phyloP scores from a whole-genome alignment of 257 asterid species.

The Ballota nigra region DNA sequence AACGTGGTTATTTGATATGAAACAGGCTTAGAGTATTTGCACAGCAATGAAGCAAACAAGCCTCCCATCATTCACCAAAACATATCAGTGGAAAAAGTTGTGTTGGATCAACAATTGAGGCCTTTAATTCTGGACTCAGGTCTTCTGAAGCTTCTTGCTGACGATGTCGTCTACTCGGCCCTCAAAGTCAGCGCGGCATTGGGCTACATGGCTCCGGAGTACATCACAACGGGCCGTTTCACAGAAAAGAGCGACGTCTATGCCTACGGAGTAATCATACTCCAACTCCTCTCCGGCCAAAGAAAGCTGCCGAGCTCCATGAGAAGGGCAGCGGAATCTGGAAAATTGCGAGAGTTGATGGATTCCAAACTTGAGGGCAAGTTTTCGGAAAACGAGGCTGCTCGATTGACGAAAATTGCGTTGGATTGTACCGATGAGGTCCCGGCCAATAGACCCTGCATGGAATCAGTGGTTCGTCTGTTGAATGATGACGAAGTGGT shows the following conservation, averaged over 20 bases:
- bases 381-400: slow-evolving; percentile 48
- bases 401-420: slow-evolving; percentile 52
- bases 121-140: slow-evolving; percentile 84
- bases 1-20: not conserved
- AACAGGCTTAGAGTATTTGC: slow-evolving; percentile 77
- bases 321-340: slow-evolving; percentile 68
- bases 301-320: slow-evolving; percentile 44
- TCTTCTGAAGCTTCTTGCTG: slow-evolving; percentile 81
- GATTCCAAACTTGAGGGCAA: slow-evolving; percentile 57
- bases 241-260: slow-evolving; percentile 96
- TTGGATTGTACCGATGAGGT: slow-evolving; percentile 63
- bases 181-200: slow-evolving; percentile 90
- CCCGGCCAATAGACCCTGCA: slow-evolving; percentile 70
- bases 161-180: slow-evolving; percentile 91
- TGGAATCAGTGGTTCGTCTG: slow-evolving; percentile 51
- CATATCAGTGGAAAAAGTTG: slow-evolving; percentile 77
- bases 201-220: slow-evolving; percentile 98
- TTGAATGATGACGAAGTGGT: too few species aligned
- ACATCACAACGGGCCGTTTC: slow-evolving; percentile 87
- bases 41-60: slow-evolving; percentile 56
- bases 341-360: slow-evolving; percentile 46
- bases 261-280: slow-evolving; percentile 88
- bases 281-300: slow-evolving; percentile 76
- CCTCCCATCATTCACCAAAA: slow-evolving; percentile 83
- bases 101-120: slow-evolving; percentile 52